Base-by-base conservation (phyloP, 163 green algal genomes). In the Coccomyxa subellipsoidea region DNA sequence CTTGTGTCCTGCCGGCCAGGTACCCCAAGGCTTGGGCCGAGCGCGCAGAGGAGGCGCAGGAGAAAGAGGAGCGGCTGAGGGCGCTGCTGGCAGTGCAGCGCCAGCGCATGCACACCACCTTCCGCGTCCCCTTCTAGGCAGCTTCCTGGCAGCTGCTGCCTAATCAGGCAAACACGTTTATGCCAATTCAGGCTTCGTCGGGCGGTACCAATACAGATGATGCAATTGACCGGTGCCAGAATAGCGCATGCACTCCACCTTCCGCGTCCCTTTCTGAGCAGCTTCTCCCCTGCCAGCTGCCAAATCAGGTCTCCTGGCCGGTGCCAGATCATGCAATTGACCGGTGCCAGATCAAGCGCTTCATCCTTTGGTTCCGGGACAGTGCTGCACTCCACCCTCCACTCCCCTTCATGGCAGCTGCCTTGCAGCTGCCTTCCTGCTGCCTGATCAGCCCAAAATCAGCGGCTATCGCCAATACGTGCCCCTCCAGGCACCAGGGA, bases 31-130 rank as follows among this genome's bases (percentile, higher is more conserved):
- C 32, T n/a, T 77, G 34, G 32, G 70, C 31, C 31, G 34, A 77
- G 70, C 70, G 70, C 4, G 70, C 70, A 9, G 34, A 38, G 70
- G 70, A 77, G 12, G 32, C 34, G 8, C 31, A 77, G n/a, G 70
- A 31, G 27, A 77, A 77, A 32, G 70, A 77, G 70, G 70, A n/a
- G 70, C 7, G 70, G 27, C 70, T 77, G 70, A n/a, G 70, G 12
- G 6, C 18, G 32, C 2, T 77, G 32, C 70, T 77, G 70, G 70
- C 70, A 9, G 12, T 38, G 10, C 70, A 77, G 70, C 27, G 66
- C 29, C 66, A 73, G 66, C 2, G n/a, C 29, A 23, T 23, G 7
- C 66, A 35, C 18, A 8, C 66, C 66, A 73, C 66, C 66, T 34
- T 73, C 66, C 21, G 66, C 18, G 4, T 34, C 18, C 66, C 66